Base-by-base conservation (phyloP, 768 basidiomycete genomes). In the Suillus clintonianus region DNA sequence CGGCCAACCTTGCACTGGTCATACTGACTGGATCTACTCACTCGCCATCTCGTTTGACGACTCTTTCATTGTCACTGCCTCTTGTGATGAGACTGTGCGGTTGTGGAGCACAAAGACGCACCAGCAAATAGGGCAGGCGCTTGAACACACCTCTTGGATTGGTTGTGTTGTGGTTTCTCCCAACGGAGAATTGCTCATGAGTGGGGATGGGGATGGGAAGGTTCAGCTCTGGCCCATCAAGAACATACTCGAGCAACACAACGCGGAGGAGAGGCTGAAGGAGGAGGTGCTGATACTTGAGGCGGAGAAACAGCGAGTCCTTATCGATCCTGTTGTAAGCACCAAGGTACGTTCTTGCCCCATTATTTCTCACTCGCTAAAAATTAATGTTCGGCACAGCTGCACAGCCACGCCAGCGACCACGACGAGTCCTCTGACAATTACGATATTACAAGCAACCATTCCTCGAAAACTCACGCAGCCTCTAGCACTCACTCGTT, bases 1-100 rank as follows among this genome's bases (percentile, higher is more conserved):
- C 5, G 61, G 36, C 10, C 32, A 22, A n/a, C 32, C 61, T 32
- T 56, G 32, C 9, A 10, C 14, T 3, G 67, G 69, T 10, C 74
- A 75, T 59, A 60, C 57, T 1, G 69, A 69, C 34, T 67, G 56
- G 15, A 65, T 76, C 15, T 62, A 58, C 45, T 68, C 75, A 5
- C 47, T 77, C 37, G 67, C 74, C 2, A 55, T 75, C 56, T 78
- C 77, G 1, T 72, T 68, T 5, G 58, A 67, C 22, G 74, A 68
- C 2, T 65, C 45, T 9, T 66, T 67, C 30, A 69, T 76, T 47
- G 74, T 67, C 0, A 78, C 76, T 1, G 75, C 68, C 1, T 77
- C 76, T 27, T 67, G 65, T 6, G 76, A 77, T n/a, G 69, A 69
- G 0, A 69, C 72, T 32, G 71, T 71, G 2, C 74, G 73, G 0